These are phyloP conservation scores for Hyaloperonospora brassicae DNA, from an alignment of 352 stramenopile genomes.

Conservation along the genomic window DNA sequence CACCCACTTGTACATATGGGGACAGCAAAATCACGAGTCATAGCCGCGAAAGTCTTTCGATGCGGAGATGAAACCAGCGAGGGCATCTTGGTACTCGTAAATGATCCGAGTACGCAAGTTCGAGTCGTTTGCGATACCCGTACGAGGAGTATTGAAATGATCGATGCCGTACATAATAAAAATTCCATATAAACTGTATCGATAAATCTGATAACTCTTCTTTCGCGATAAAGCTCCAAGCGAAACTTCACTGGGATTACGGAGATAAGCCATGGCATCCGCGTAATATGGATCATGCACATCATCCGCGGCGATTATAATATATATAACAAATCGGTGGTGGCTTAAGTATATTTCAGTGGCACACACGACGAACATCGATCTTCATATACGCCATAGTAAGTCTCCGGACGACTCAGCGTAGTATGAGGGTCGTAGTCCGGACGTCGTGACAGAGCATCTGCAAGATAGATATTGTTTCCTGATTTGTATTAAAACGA, in stretches of 20 bases:
- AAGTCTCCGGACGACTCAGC: background rate
- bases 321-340: no score
- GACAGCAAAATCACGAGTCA: background rate
- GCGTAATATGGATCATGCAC: no score
- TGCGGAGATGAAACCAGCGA: constrained; percentile 7
- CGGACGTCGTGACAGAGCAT: constrained; percentile 18
- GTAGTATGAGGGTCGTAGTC: background rate
- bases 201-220: background rate
- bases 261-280: no score
- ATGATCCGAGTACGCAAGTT: constrained; percentile 5
- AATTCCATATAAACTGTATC: background rate
- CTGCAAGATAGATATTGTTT: constrained; percentile 16
- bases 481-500: constrained; percentile 10
- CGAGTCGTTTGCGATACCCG: background rate
- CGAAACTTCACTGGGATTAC: background rate
- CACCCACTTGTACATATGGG: constrained; percentile 1
- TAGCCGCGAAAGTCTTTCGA: constrained; percentile 15
- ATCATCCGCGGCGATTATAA: no score
- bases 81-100: constrained; percentile 13
- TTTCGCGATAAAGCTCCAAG: background rate
- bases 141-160: constrained; percentile 4
- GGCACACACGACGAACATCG: background rate
- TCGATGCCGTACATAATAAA: background rate
- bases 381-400: background rate
- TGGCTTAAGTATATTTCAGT: no score